Conservation (phyloP, 306 rosid species). For the Prunus padus region DNA sequence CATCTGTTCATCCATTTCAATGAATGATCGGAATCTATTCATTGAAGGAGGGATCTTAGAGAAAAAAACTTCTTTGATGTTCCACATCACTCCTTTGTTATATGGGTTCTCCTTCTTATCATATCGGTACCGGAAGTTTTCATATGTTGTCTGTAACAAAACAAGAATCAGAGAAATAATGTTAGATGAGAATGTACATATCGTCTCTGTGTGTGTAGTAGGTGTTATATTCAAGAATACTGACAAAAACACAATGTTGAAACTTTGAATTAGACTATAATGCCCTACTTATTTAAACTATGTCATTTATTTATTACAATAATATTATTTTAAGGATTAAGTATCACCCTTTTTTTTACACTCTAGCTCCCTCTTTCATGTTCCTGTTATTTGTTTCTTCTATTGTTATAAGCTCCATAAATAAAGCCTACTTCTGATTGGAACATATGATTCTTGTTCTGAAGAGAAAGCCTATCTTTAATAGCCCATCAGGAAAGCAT, state of each 20-base stretch:
- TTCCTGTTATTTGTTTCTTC: too few relatives aligned
- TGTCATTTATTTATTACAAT: background rate
- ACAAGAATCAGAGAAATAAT: constrained; percentile 3
- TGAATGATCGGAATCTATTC: constrained; percentile 56
- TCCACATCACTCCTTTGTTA: constrained; percentile 51
- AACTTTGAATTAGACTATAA: background rate
- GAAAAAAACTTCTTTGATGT: constrained; percentile 60
- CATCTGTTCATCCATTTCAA: constrained; percentile 49
- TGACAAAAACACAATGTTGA: background rate
- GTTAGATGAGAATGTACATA: background rate
- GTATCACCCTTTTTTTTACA: background rate
- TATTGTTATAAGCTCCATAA: too few relatives aligned
- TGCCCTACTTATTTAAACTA: background rate
- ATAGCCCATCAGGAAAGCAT: background rate
- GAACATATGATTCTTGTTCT: too few relatives aligned
- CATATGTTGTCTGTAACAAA: constrained; percentile 80
- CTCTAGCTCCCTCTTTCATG: too few relatives aligned
- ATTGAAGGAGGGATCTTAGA: constrained; percentile 51
- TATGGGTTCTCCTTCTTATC: constrained; percentile 80
- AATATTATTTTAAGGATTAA: background rate
- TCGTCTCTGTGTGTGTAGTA: background rate
- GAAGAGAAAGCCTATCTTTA: background rate
- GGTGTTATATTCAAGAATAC: background rate
- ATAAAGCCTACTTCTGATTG: too few relatives aligned
- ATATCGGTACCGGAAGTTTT: constrained; percentile 83